phyloP scores from a whole-genome alignment of 108 stramenopile genomes.

The Fragilaria crotonensis region DNA sequence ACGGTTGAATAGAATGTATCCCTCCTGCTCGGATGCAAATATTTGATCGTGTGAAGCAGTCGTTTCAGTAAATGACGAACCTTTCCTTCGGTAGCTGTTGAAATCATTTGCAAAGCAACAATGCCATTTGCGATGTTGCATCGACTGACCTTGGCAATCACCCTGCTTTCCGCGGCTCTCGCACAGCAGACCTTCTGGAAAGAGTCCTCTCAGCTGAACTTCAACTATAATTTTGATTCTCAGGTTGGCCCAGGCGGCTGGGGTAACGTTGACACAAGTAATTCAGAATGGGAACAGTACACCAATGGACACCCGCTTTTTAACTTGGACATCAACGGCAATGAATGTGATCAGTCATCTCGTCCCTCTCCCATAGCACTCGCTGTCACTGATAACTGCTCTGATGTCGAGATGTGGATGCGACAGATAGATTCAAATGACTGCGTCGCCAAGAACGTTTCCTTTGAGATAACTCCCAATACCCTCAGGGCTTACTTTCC shows the following conservation, averaged over 20 bases:
- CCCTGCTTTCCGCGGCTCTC: too few relatives aligned
- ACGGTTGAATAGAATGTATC: too few relatives aligned
- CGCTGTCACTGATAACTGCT: not conserved
- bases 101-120: too few relatives aligned
- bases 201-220: conserved; percentile 10
- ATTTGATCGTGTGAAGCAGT: too few relatives aligned
- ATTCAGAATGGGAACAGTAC: conserved; percentile 1
- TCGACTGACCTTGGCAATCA: too few relatives aligned
- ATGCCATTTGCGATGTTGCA: too few relatives aligned
- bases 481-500: conserved; percentile 17
- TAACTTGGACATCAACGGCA: not conserved
- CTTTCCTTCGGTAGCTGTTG: too few relatives aligned
- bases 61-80: too few relatives aligned
- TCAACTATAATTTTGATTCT: conserved; percentile 6
- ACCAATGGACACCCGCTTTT: not conserved
- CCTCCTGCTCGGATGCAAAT: too few relatives aligned
- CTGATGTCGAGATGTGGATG: conserved; percentile 9
- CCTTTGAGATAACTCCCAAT: conserved; percentile 24
- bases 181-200: conserved; percentile 2
- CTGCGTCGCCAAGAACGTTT: conserved; percentile 2
- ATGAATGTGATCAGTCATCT: not conserved
- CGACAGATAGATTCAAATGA: conserved; percentile 13
- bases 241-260: not conserved
- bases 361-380: conserved; percentile 9
- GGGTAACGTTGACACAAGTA: not conserved